Base-by-base conservation (phyloP, 345 rosid species). In the Eutrema heterophyllum region DNA sequence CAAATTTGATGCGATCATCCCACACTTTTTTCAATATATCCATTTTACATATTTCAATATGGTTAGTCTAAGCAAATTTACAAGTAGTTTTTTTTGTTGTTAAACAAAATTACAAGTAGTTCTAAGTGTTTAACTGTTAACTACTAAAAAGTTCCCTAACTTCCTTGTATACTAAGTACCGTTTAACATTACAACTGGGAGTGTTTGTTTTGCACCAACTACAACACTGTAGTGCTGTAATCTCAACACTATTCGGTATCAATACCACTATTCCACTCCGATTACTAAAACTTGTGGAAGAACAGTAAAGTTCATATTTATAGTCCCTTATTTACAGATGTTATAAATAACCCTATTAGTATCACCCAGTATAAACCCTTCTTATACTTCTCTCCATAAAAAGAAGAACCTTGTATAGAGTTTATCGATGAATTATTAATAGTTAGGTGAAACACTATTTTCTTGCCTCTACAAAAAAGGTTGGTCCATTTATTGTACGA, bases 381-480 rank as follows among this genome's bases (percentile, higher is more conserved):
- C 50, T 2, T 3, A 61, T 12, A 49, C 43, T 16, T 39, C 26
- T 29, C 27, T 6, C 24, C 21, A 2, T 4, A 12, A 16, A 11
- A 62, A 13, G 29, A 36, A 51, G 12, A 51, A 51, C 36, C 45
- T 62, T 18, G 46, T 9, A 33, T 39, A 57, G 56, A 44, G 29
- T 11, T 45, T 5, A 71, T 24, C 6, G 15, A n/a, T 59, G 48
- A 70, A 9, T 71, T 40, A 63, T 21, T 27, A 40, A 24, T 11
- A 45, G 40, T 62, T 73, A 46, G 66, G 78, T 65, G 66, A 73
- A 55, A 65, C 70, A 65, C 64, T 65, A 45, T 48, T 46, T 49
- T 56, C 43, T 73, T 73, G 48, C 64, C 18, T 39, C 48, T 64
- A 33, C 24, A 45, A 16, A 53, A 52, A 62, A 16, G 70, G 64